A percentile compares a stretch with the other conserved stretches of the same genome.
Evolutionary conservation across 805 yeast genomes (phyloP).

Genomic region (Lipomyces kockii): DNA sequence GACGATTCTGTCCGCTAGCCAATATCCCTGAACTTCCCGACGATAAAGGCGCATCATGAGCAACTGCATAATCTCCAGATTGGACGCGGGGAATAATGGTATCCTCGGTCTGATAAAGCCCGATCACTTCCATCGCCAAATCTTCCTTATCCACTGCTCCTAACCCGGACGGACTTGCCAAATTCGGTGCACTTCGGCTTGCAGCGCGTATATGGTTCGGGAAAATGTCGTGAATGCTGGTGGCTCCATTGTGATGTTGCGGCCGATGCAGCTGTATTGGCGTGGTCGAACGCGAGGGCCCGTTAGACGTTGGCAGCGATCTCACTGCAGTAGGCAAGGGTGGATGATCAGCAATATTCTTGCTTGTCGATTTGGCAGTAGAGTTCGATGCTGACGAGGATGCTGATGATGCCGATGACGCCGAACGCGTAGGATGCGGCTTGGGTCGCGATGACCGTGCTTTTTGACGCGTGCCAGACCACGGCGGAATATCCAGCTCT

Average conservation of each 20-base stretch:
- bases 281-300: not conserved
- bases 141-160: constrained; percentile 10
- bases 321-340: not conserved
- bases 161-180: constrained; percentile 1
- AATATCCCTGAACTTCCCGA: not conserved
- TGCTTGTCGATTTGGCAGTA: not conserved
- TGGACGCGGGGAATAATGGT: not conserved
- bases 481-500: constrained; percentile 19
- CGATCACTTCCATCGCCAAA: constrained; percentile 16
- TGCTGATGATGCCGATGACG: constrained; percentile 6
- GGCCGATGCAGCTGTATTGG: not conserved
- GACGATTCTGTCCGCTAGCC: not conserved
- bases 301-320: not conserved
- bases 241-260: not conserved
- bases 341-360: not conserved
- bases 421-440: not conserved
- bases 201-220: constrained; percentile 9
- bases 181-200: constrained; percentile 17
- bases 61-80: not conserved
- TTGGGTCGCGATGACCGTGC: not conserved
- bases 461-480: constrained; percentile 6
- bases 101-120: constrained; percentile 16
- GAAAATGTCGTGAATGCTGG: not conserved
- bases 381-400: not conserved
- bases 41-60: not conserved